A percentile compares a stretch with the other conserved stretches of the same genome.
Evolutionary conservation across 2,329 filamentous ascomycete species (phyloP).

Genomic region (Xylaria sp.): DNA sequence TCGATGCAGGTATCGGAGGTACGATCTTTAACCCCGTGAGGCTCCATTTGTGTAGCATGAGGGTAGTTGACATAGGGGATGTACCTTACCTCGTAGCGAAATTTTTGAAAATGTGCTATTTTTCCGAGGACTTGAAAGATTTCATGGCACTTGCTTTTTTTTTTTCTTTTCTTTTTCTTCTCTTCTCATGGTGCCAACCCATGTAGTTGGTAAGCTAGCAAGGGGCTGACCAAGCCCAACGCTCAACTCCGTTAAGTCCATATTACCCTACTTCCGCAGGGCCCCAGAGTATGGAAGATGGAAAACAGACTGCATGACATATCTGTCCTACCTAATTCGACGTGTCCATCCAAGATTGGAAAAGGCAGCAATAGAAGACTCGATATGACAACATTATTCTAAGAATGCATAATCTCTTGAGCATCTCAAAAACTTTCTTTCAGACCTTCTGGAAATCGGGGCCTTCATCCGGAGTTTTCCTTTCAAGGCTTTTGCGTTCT

Average conservation of each 20-base stretch:
- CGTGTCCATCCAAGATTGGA: neutral
- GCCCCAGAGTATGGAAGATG: neutral
- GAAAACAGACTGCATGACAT: neutral
- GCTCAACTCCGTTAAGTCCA: conserved; percentile 31
- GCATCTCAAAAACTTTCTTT: no score
- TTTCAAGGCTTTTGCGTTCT: no score
- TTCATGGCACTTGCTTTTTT: no score
- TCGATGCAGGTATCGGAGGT: conserved; percentile 23
- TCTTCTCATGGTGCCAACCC: neutral
- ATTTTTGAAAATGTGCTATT: neutral
- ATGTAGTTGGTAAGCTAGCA: conserved; percentile 5
- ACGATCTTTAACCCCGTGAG: conserved; percentile 26
- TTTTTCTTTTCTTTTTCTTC: neutral
- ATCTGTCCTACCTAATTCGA: neutral
- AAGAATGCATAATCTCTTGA: no score
- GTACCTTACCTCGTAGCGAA: neutral
- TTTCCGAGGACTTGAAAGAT: neutral
- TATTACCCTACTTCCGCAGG: neutral
- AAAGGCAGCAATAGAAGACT: neutral
- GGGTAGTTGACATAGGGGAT: neutral
- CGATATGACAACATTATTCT: no score
- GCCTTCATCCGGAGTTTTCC: no score
- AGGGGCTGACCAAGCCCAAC: conserved; percentile 11
- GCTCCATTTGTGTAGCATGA: conserved; percentile 1
- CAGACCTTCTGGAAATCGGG: no score